Conservation (phyloP, 2,329 filamentous ascomycete genomes). For the Penicillium thymicola region DNA sequence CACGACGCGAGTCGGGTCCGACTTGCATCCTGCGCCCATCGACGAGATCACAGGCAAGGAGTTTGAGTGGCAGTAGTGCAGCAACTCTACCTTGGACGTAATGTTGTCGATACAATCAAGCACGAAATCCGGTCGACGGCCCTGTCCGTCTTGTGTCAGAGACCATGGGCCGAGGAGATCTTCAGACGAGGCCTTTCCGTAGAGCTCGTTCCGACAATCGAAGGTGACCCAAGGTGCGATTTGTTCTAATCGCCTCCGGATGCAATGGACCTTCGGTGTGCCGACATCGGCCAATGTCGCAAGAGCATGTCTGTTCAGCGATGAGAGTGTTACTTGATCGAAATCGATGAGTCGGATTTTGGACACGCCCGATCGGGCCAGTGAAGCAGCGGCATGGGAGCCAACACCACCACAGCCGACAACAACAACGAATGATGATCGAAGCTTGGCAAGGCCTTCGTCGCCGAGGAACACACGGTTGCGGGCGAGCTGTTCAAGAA, state of each 20-base stretch:
- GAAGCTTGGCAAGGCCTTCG: slow-evolving; percentile 74
- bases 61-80: slow-evolving; percentile 81
- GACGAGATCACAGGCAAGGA: slow-evolving; percentile 81
- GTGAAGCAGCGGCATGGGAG: slow-evolving; percentile 81
- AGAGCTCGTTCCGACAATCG: slow-evolving; percentile 81
- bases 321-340: slow-evolving; percentile 93
- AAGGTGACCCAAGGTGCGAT: slow-evolving; percentile 90
- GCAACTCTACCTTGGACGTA: slow-evolving; percentile 85
- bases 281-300: slow-evolving; percentile 93
- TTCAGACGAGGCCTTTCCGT: slow-evolving; percentile 64
- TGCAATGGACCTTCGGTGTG: slow-evolving; percentile 82
- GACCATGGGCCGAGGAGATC: slow-evolving; percentile 66
- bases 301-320: slow-evolving; percentile 91
- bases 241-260: slow-evolving; percentile 75
- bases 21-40: slow-evolving; percentile 97
- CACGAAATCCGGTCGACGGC: slow-evolving; percentile 73
- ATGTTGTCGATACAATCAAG: slow-evolving; percentile 99
- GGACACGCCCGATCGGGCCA: slow-evolving; percentile 86
- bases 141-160: slow-evolving; percentile 42
- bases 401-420: slow-evolving; percentile 94
- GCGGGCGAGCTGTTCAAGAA: slow-evolving; percentile 88
- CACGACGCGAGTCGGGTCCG: slow-evolving; percentile 75
- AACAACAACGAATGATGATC: slow-evolving; percentile 77
- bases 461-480: slow-evolving; percentile 88
- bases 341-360: slow-evolving; percentile 89